Evolutionary conservation across 345 rosid species (phyloP), one percentile per base, ranked within the genome.

Genomic region (Populus nigra): DNA sequence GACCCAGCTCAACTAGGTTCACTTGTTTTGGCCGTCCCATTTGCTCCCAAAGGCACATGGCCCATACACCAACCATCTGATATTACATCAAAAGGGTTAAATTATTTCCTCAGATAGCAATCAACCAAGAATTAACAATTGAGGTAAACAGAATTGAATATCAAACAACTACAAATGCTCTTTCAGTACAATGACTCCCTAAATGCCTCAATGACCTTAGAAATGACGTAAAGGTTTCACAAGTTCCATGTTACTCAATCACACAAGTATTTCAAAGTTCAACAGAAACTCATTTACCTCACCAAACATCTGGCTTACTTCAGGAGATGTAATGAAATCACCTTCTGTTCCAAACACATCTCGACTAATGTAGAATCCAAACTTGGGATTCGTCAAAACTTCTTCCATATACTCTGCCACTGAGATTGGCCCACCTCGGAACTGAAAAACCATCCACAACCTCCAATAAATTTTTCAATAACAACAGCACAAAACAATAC

Each of bases 251-350:
- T 2, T 33, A 3, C 25, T 4, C 11, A 7, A 66, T 15, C 20
- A 72, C 65, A 55, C 66, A 13, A 45, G 55, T 36, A 68, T 65
- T 57, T 45, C 41, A 38, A 22, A 75, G 62, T 29, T 29, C 65
- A 39, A 16, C 17, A 47, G 43, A 41, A 69, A 41, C 65, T 16
- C 36, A 65, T 80, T 75, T 84, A 93, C 97, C 98, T 93, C 97
- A 12, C 97, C 98, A 47, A 96, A 91, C 98, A 93, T 91, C 85
- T 93, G 98, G 82, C 97, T 91, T 36, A 96, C 97, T 91, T 96
- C 98, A 8, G 99, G 99, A 74, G 96, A 96, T 76, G 98, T 96
- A 72, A 93, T 90, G 85, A 96, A 96, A 90, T 93, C 96, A 68
- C 97, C 98, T 79, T 91, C 91, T n/a, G 86, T 87, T 53, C 97